Evolutionary conservation across 2,329 filamentous ascomycete species (phyloP).

Genomic region (Calonectria crousiana): DNA sequence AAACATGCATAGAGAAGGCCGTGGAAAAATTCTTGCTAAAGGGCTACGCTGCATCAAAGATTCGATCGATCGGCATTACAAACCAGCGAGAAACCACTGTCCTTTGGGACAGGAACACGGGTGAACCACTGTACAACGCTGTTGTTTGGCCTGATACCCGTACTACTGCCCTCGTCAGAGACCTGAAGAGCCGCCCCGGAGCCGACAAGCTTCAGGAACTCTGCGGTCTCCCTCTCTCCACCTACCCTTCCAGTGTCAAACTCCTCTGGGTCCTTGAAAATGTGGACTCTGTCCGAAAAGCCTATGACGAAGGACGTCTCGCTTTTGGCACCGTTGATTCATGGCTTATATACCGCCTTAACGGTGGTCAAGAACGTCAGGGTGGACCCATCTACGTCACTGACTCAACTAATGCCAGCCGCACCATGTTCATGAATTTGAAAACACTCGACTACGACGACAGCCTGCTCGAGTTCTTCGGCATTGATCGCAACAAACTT

Average conservation of each 20-base stretch:
- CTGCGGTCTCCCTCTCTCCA: conserved; percentile 87
- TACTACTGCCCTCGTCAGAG: conserved; percentile 77
- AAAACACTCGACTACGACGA: conserved; percentile 85
- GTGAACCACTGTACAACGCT: conserved; percentile 84
- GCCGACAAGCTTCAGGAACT: conserved; percentile 77
- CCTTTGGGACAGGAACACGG: conserved; percentile 85
- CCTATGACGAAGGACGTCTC: conserved; percentile 81
- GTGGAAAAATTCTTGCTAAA: conserved; percentile 77
- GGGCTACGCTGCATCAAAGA: conserved; percentile 75
- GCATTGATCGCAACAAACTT: conserved; percentile 75
- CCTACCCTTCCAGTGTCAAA: conserved; percentile 90
- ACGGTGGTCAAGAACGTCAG: conserved; percentile 74
- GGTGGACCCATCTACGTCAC: conserved; percentile 78
- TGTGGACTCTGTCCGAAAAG: conserved; percentile 74
- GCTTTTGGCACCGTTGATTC: conserved; percentile 90
- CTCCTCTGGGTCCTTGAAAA: conserved; percentile 85
- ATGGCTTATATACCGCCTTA: conserved; percentile 88
- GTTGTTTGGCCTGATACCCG: conserved; percentile 93
- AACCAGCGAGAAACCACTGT: conserved; percentile 92
- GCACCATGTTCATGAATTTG: conserved; percentile 96
- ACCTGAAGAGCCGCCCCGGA: conserved; percentile 76
- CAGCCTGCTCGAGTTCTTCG: conserved; percentile 82
- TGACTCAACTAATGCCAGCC: conserved; percentile 87
- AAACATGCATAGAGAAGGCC: conserved; percentile 83
- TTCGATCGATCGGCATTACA: conserved; percentile 86